Conservation (phyloP, 75 land plant genomes). For the Picea glauca region DNA sequence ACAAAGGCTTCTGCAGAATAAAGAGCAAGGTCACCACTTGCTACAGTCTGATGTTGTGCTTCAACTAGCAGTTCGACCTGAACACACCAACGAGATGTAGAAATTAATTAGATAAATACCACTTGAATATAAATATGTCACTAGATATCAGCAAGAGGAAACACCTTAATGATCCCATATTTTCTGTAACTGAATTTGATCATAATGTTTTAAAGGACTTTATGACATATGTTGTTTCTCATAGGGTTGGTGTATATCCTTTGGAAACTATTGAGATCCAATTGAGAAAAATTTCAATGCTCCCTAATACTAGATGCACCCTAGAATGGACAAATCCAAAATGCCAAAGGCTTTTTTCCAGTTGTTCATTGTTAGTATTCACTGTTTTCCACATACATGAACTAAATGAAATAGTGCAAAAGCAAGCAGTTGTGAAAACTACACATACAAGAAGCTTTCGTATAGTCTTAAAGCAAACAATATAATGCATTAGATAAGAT, state of each 20-base stretch:
- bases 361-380: too few species aligned
- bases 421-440: too few species aligned
- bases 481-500: too few species aligned
- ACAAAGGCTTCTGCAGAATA: conserved; percentile 59
- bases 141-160: background rate
- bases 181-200: background rate
- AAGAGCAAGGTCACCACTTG: conserved; percentile 31
- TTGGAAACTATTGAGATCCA: background rate
- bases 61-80: conserved; percentile 91
- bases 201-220: background rate
- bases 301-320: background rate
- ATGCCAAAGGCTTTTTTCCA: too few species aligned
- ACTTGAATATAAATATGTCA: background rate
- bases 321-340: too few species aligned
- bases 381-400: too few species aligned
- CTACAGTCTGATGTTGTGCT: conserved; percentile 24
- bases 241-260: background rate
- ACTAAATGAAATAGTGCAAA: too few species aligned
- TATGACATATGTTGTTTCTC: background rate
- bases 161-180: background rate
- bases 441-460: too few species aligned
- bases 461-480: too few species aligned
- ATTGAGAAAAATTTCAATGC: background rate
- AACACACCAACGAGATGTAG: background rate
- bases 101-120: background rate